Conservation (phyloP, 2,329 filamentous ascomycete species). For the Ophiostoma montium region DNA sequence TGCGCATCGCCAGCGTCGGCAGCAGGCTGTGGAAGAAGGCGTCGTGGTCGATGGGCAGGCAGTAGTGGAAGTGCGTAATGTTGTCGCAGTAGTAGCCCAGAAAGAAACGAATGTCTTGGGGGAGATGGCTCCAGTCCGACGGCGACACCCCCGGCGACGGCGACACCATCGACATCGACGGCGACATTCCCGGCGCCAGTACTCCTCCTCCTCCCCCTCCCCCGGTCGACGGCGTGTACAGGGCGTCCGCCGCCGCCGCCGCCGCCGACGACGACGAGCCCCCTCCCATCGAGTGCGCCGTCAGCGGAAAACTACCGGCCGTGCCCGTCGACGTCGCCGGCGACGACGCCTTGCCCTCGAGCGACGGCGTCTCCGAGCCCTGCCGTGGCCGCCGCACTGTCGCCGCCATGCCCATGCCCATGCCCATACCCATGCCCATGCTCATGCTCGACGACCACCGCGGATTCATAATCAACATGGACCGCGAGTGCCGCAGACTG, state of each 20-base stretch:
- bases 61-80: conserved; percentile 72
- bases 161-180: too few species aligned
- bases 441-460: background rate
- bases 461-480: background rate
- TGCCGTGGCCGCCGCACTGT: conserved; percentile 24
- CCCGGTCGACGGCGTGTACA: background rate
- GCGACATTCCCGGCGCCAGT: too few species aligned
- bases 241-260: background rate
- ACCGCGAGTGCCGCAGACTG: background rate
- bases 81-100: conserved; percentile 65
- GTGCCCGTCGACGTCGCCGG: conserved; percentile 35
- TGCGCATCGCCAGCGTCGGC: conserved; percentile 53
- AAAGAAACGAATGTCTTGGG: conserved; percentile 62
- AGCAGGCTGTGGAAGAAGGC: conserved; percentile 63
- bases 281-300: conserved; percentile 17
- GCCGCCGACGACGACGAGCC: too few species aligned
- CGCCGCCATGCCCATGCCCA: background rate
- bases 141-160: conserved; percentile 14
- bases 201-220: too few species aligned
- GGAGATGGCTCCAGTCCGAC: conserved; percentile 42
- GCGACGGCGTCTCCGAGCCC: conserved; percentile 38
- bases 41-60: conserved; percentile 54
- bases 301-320: conserved; percentile 22
- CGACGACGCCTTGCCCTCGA: conserved; percentile 37
- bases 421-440: background rate